Base-by-base conservation (phyloP, 495 filamentous ascomycete genomes). In the Tuber microsphaerosporum region DNA sequence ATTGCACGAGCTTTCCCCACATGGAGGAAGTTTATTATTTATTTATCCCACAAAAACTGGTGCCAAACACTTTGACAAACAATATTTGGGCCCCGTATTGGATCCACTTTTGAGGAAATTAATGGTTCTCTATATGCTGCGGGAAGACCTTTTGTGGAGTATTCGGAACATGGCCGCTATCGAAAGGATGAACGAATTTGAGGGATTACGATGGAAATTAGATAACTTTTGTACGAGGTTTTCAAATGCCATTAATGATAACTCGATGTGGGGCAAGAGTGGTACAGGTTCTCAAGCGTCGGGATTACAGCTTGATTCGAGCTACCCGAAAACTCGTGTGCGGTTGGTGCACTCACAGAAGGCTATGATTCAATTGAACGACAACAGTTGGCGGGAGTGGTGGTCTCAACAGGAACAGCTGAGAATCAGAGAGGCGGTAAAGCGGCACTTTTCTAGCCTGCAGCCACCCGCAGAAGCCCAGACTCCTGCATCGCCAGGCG, bases 381-480 rank as follows among this genome's bases (percentile, higher is more conserved):
- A 90, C 39, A 84, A 85, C 12, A 85, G 87, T 10, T 93, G 91
- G 91, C 84, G 84, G 26, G 88, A 92, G 70, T 93, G 91, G 91
- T 92, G 88, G 85, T 88, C 89, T 45, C 88, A 91, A 75, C 91
- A 93, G 78, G 91, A 93, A 79, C 88, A 88, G 75, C 83, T 86
- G n/a, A 87, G 91, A 39, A 88, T 93, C 75, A 87, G 89, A 74
- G 87, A 88, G 43, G 84, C 88, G 0, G 87, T 92, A 46, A 86
- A 86, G 20, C 83, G 86, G 48, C 90, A 91, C 76, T 89, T 88
- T 81, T 85, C 87, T 71, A 88, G 87, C 46, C 85, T 79, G 37
- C 76, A 79, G 20, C 77, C 76, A 51, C 73, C 77, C 34, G 77
- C 73, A 39, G 77, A 79, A 73, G 71, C 45, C 16, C 46, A 70